phyloP scores from a whole-genome alignment of 2,329 filamentous ascomycete genomes.

The Colletotrichum australisinense region DNA sequence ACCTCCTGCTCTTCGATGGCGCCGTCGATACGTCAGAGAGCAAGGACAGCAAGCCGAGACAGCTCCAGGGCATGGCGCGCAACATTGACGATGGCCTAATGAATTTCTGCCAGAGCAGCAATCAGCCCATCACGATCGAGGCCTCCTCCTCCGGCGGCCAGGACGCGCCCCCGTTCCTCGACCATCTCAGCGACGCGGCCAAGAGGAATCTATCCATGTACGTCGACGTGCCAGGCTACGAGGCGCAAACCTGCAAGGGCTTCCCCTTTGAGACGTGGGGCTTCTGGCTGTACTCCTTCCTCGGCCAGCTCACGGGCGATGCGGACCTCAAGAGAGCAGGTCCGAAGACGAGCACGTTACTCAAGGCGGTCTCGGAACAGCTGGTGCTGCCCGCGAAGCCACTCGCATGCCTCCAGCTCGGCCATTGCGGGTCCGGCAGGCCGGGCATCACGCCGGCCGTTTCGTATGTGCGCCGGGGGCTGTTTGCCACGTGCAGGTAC shows the following conservation, averaged over 20 bases:
- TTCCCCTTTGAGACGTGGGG: conserved; percentile 52
- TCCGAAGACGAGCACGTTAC: conserved; percentile 25
- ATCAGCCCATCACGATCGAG: conserved; percentile 45
- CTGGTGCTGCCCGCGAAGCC: conserved; percentile 53
- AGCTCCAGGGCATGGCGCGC: conserved; percentile 42
- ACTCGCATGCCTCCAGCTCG: conserved; percentile 50
- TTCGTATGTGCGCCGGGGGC: conserved; percentile 48
- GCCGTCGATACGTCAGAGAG: conserved; percentile 40
- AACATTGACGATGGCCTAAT: conserved; percentile 50
- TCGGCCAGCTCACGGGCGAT: conserved; percentile 51
- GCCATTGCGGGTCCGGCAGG: conserved; percentile 45
- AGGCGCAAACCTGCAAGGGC: conserved; percentile 46
- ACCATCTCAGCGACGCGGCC: conserved; percentile 47
- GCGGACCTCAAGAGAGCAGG: conserved; percentile 44
- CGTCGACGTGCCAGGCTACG: conserved; percentile 44
- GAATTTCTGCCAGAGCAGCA: conserved; percentile 34
- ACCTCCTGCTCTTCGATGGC: conserved; percentile 49
- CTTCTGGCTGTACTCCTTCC: conserved; percentile 54
- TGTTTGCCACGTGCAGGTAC: conserved; percentile 47
- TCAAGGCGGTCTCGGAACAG: conserved; percentile 47
- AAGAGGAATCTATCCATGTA: conserved; percentile 45
- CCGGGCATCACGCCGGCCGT: conserved; percentile 48
- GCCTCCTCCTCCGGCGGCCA: conserved; percentile 15
- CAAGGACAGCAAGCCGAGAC: conserved; percentile 34
- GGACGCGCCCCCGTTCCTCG: conserved; percentile 46